Base-by-base conservation (phyloP, 176 grass and related monocot genomes). In the Leersia perrieri region DNA sequence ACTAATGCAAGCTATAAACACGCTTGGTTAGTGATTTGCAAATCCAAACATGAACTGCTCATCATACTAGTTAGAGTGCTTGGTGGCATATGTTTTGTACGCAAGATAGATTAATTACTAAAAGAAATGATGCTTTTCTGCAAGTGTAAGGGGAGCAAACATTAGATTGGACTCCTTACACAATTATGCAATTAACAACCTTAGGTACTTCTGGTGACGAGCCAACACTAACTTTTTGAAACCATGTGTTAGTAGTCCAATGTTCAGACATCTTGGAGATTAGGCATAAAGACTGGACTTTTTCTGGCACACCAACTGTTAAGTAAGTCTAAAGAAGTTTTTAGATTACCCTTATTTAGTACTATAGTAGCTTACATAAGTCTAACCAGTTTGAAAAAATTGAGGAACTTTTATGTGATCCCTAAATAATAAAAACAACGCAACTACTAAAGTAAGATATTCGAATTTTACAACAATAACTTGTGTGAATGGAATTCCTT, bases 241-340 rank as follows among this genome's bases (percentile, higher is more conserved):
- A 76, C 40, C 64, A 63, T 80, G 87, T 39, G 75, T 32, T 49
- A 79, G 75, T 49, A 79, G 75, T 73, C 28, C 25, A 70, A 41
- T 51, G 63, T 16, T 57, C 58, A 27, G 72, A 63, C 51, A 78
- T 72, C 68, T 70, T 74, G 68, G 68, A 74, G 83, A 32, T 76
- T 78, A 82, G 58, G 73, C 58, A 32, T 80, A 11, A 70, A 70
- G 71, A 63, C 71, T n/a, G 1, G 32, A 20, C 53, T 76, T 75
- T 63, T 71, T 26, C 60, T 30, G 30, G 47, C 58, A 66, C 22
- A 67, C 15, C 63, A 76, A 76, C 16, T 47, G 15, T 44, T 34
- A 15, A 31, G 41, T 13, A 83, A 77, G 41, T 28, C 73, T 72
- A 76, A 72, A 32, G 16, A 33, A 5, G 66, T 53, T 73, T 40